Evolutionary conservation across 2,329 filamentous ascomycete genomes (phyloP).

Genomic region (Calonectria pteridis): DNA sequence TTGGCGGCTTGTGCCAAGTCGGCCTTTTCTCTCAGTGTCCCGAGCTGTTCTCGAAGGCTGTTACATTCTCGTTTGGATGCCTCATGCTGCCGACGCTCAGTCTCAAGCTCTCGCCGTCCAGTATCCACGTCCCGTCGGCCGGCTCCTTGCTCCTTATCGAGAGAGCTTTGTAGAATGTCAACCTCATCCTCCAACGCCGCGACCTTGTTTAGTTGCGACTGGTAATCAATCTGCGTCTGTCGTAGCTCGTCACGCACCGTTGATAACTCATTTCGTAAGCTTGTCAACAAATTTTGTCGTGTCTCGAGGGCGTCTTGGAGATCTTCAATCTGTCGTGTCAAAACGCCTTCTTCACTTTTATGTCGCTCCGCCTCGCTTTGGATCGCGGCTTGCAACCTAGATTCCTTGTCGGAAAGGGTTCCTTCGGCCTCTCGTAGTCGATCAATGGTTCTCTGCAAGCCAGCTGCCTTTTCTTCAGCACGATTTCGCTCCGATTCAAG

Average conservation of each 20-base stretch:
- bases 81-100: conserved; percentile 54
- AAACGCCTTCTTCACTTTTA: conserved; percentile 75
- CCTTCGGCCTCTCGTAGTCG: conserved; percentile 77
- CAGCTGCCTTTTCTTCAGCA: conserved; percentile 75
- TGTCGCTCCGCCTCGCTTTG: conserved; percentile 80
- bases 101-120: conserved; percentile 57
- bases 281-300: conserved; percentile 74
- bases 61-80: conserved; percentile 58
- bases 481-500: conserved; percentile 75
- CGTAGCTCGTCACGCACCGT: conserved; percentile 77
- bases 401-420: conserved; percentile 75
- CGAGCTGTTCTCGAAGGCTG: conserved; percentile 40
- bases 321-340: conserved; percentile 80
- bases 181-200: conserved; percentile 81
- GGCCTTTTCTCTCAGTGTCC: conserved; percentile 44
- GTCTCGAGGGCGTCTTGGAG: conserved; percentile 78
- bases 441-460: conserved; percentile 78
- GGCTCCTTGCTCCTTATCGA: conserved; percentile 43
- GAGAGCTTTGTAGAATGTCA: conserved; percentile 72
- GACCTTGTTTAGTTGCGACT: conserved; percentile 72
- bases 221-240: conserved; percentile 73
- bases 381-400: conserved; percentile 75
- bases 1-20: conserved; percentile 45
- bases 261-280: conserved; percentile 75
- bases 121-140: conserved; percentile 54